These are phyloP conservation scores for Pleochaeta shiraiana DNA, from an alignment of 2,329 filamentous ascomycete genomes.

Conservation along the genomic window DNA sequence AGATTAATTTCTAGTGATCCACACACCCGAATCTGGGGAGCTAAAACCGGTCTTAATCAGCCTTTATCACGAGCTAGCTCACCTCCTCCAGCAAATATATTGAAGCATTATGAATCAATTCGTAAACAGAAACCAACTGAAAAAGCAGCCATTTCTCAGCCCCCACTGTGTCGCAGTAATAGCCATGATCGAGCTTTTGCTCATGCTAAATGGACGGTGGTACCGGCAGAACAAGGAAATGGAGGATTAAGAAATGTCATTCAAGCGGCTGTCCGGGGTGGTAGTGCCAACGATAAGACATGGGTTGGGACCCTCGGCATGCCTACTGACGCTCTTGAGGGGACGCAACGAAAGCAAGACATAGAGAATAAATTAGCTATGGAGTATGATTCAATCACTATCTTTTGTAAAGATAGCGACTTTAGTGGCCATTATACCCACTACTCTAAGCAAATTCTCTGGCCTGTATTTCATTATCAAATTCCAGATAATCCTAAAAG, in stretches of 20 bases:
- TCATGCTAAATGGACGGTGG: constrained; percentile 61
- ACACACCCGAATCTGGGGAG: constrained; percentile 56
- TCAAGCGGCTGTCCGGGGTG: constrained; percentile 49
- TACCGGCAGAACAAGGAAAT: constrained; percentile 76
- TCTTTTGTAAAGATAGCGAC: constrained; percentile 77
- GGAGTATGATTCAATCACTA: constrained; percentile 62
- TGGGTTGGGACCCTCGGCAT: constrained; percentile 89
- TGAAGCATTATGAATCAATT: constrained; percentile 39
- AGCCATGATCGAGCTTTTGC: constrained; percentile 51
- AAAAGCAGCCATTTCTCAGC: constrained; percentile 34
- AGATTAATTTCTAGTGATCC: constrained; percentile 48
- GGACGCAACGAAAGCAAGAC: constrained; percentile 52
- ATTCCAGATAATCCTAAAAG: constrained; percentile 96
- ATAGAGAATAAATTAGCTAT: constrained; percentile 65
- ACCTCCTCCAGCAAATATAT: constrained; percentile 52
- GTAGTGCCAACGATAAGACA: constrained; percentile 50
- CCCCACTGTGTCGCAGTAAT: constrained; percentile 25
- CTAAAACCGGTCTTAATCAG: constrained; percentile 26
- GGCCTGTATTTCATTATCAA: constrained; percentile 97
- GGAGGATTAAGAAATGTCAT: constrained; percentile 80
- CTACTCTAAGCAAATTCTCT: constrained; percentile 94
- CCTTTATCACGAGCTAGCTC: constrained; percentile 54
- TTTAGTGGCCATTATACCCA: constrained; percentile 89
- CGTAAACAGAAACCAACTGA: constrained; percentile 30
- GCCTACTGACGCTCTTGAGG: constrained; percentile 68